Evolutionary conservation across 2,329 filamentous ascomycete species (phyloP), one percentile per base, ranked within the genome.

Genomic region (Apiospora hydei): DNA sequence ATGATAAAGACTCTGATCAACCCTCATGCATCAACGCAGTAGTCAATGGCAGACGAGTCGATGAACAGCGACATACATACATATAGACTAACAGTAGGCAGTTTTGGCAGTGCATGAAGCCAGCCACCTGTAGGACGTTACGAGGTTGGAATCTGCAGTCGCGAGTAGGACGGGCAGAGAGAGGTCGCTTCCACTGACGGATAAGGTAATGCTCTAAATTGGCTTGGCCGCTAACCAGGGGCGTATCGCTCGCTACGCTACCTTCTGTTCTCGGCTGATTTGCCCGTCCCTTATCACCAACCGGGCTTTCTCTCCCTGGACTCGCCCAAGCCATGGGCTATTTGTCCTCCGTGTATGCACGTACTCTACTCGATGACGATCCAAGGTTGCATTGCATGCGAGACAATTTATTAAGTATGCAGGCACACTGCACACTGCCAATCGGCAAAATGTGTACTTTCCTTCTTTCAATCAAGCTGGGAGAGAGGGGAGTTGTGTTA

Each of bases 241-340:
- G 8, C 34, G 8, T n/a, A n/a, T 64, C 51, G 34, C 34, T 43
- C 8, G 41, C 10, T 43, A 11, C 8, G 74, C 21, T 73, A 77
- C 75, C 75, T 77, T 76, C 75, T 76, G 26, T 74, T 77, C 74
- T 74, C 74, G 75, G 75, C 73, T 74, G 75, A 74, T 76, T 71
- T 72, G 66, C 72, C 57, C 72, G 72, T 71, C 30, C 14, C 30
- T 16, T 38, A 34, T 21, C 53, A 16, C 18, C 53, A 18, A 30
- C 26, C 26, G 26, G 26, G 34, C 34, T 38, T 38, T 38, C 47
- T 51, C 24, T 24, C 21, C 14, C 26, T 57, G 51, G 7, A 53
- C 49, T 53, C n/a, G 24, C 49, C 34, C 26, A 30, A 30, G 26
- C 49, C 49, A 53, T 30, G 46, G 46, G 72, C 72, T 76, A 71